Evolutionary conservation across 106 monocot genomes (phyloP), one percentile per base, ranked within the genome.

Genomic region (Allium sativum): DNA sequence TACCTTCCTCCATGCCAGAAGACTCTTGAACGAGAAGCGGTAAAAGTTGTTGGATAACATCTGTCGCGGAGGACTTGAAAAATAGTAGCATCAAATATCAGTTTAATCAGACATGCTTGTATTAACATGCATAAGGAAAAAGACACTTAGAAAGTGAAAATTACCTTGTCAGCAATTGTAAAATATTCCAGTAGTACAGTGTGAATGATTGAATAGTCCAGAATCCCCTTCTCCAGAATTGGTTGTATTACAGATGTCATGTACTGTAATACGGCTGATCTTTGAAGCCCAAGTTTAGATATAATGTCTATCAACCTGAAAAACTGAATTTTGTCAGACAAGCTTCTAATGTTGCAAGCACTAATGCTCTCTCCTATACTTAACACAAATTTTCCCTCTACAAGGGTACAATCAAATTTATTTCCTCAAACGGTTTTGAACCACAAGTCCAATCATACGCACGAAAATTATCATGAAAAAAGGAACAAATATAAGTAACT

Each of bases 151-250:
- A 31, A 31, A 31, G 31, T 50, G 14, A 50, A 64, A 10, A 18
- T 64, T 74, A 87, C 87, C 77, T 65, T 82, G 52, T 82, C 82
- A 47, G 87, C 87, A 55, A 87, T 82, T 71, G 77, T 79, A 16
- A 87, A 77, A 65, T 79, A 87, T 69, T 87, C 87, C 59, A 74
- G 18, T 11, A 87, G 40, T n/a, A 61, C 44, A 54, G 82, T 77
- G 41, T 87, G 87, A 58, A 87, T 59, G 18, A 87, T 82, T 52
- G 87, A 87, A 65, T 82, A 79, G 63, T 87, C 87, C 40, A 82
- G 41, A 66, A 87, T 87, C 61, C 87, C 82, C 66, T 87, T 87
- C 71, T 82, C 79, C 55, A 87, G 65, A 69, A 87, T 69, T 61
- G 77, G 82, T 54, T 82, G 77, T 62, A 87, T 82, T 54, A 79